Conservation (phyloP, 768 basidiomycete genomes). For the Leucocoprinus sp. region DNA sequence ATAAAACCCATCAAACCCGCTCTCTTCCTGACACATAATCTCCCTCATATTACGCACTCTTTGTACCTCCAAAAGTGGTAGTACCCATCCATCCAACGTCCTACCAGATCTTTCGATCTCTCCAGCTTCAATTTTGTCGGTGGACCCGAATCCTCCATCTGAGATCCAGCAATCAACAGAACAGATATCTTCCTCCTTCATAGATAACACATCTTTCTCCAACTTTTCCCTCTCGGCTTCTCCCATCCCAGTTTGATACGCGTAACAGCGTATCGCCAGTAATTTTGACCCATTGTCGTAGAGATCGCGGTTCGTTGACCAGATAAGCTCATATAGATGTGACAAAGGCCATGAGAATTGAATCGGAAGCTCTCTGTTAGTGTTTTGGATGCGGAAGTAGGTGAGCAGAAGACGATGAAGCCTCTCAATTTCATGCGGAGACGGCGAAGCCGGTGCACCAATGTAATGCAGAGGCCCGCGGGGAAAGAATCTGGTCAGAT, state of each 20-base stretch:
- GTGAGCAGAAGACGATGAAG: constrained; percentile 68
- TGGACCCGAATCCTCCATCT: constrained; percentile 32
- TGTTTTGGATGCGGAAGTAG: constrained; percentile 73
- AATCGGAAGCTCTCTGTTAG: constrained; percentile 60
- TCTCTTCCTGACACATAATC: constrained; percentile 25
- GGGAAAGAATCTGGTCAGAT: constrained; percentile 37
- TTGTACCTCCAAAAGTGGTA: constrained; percentile 62
- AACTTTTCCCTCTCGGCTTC: constrained; percentile 65
- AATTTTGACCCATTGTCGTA: constrained; percentile 56
- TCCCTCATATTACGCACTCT: constrained; percentile 48
- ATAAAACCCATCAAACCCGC: constrained; percentile 38
- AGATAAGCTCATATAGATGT: constrained; percentile 38
- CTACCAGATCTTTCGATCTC: constrained; percentile 16
- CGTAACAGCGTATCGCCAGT: constrained; percentile 73
- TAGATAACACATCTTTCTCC: constrained; percentile 54
- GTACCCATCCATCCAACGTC: constrained; percentile 70
- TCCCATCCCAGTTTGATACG: constrained; percentile 67
- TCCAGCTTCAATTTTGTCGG: constrained; percentile 37
- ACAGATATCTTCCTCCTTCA: constrained; percentile 27
- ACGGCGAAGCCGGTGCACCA: constrained; percentile 15
- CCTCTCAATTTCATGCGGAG: constrained; percentile 31
- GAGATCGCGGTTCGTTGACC: constrained; percentile 24
- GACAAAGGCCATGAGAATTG: constrained; percentile 59
- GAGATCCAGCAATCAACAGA: constrained; percentile 44
- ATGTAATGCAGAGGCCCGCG: constrained; percentile 46